Percentiles rank a stretch among this genome's conserved stretches.
These are phyloP conservation scores for Corylus avellana DNA, from an alignment of 306 rosid species.

Conservation along the genomic window DNA sequence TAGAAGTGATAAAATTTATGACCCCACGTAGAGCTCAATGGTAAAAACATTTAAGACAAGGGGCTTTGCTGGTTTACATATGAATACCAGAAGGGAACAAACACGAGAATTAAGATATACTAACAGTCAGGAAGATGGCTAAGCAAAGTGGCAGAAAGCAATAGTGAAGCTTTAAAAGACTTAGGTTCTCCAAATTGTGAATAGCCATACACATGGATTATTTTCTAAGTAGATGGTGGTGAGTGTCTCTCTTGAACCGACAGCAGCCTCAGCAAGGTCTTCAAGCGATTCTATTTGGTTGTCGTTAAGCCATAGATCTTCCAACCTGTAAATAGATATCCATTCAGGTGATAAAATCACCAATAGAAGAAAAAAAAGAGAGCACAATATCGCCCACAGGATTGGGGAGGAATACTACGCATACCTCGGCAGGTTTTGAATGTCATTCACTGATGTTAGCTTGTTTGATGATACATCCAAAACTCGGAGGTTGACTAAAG, in stretches of 20 bases:
- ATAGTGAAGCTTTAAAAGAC: conserved; percentile 7
- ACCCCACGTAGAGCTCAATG: conserved; percentile 8
- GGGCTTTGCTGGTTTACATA: not conserved
- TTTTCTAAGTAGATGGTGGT: conserved; percentile 83
- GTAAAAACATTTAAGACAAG: not conserved
- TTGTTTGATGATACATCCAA: conserved; percentile 92
- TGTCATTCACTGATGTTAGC: conserved; percentile 64
- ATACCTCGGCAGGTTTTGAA: conserved; percentile 64
- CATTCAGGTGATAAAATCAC: conserved; percentile 22
- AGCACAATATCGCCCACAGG: not conserved
- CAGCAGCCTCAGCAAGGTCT: conserved; percentile 64
- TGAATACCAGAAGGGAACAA: conserved; percentile 1
- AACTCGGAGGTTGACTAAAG: conserved; percentile 73
- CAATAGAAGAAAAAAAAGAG: conserved; percentile 9
- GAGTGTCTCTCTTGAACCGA: conserved; percentile 82
- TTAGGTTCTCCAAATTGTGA: conserved; percentile 10
- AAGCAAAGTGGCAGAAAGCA: conserved; percentile 4
- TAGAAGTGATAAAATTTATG: conserved; percentile 5
- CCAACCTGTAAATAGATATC: conserved; percentile 56
- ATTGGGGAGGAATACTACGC: conserved; percentile 17
- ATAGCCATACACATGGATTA: conserved; percentile 82
- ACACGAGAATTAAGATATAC: conserved; percentile 1
- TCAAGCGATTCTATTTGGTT: conserved; percentile 76
- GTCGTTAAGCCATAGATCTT: conserved; percentile 97
- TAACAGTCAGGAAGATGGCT: not conserved